Evolutionary conservation across 768 basidiomycete genomes (phyloP), one percentile per base, ranked within the genome.

Genomic region (Mycena alexandri): DNA sequence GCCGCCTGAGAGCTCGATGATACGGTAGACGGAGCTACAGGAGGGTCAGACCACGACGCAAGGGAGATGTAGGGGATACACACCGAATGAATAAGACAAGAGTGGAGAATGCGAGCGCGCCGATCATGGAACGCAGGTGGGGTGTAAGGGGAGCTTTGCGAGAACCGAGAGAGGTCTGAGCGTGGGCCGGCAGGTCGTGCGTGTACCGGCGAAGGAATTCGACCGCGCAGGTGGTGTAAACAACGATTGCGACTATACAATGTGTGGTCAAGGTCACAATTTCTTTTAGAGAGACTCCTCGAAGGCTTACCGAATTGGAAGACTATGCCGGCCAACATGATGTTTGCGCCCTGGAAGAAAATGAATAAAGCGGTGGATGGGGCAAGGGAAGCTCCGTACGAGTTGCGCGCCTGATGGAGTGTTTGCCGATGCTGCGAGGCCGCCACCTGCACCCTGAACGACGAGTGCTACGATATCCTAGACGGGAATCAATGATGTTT

Each of bases 271-370:
- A 38, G 14, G 10, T 16, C 5, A 5, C 8, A 53, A 17, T 48
- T 21, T n/a, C n/a, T n/a, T n/a, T n/a, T n/a, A n/a, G n/a, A 34
- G 24, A 46, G 19, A 47, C 46, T 21, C 34, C 3, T 3, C 3
- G 2, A 10, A 22, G 21, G 21, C 82, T 25, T 60, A 84, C 83
- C 71, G n/a, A 89, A 75, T 72, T 92, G 90, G 70, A 90, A 84
- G n/a, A 80, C 78, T 67, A 92, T 90, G 57, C 90, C 91, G 1
- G 77, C 87, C 13, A 90, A 80, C 88, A 90, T 89, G 41, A 76
- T 67, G 44, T 75, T 66, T 16, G 63, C 74, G 13, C 76, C 77
- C 76, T 78, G 13, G 10, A 34, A 9, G 43, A 60, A 44, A 8
- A 47, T n/a, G 25, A 36, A 24, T 14, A 17, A 5, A 42, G 58